Evolutionary conservation across 2,329 filamentous ascomycete genomes (phyloP).

Genomic region (Hypomyces perniciosus): DNA sequence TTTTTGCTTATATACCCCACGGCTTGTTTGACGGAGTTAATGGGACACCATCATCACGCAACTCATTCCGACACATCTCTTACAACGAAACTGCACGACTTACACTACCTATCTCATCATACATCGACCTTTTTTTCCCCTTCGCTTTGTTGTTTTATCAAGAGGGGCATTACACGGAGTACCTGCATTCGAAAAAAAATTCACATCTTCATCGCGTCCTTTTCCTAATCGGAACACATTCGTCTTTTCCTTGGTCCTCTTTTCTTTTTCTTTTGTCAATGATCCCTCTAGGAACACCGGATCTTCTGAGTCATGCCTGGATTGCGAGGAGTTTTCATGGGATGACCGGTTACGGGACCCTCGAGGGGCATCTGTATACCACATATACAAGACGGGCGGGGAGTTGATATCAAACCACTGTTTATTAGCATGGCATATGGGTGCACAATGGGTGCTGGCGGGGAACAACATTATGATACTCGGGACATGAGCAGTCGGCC

Average conservation of each 20-base stretch:
- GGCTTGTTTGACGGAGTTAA: constrained; percentile 1
- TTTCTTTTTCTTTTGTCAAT: constrained; percentile 11
- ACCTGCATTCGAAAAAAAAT: constrained; percentile 41
- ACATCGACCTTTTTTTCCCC: constrained; percentile 12
- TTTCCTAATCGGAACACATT: constrained; percentile 18
- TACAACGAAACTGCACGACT: constrained; percentile 16
- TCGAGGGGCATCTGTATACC: constrained; percentile 23
- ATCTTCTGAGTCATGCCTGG: not conserved
- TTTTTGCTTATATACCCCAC: constrained; percentile 1
- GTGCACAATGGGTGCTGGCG: constrained; percentile 23
- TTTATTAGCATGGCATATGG: constrained; percentile 31
- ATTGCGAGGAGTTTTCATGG: constrained; percentile 12
- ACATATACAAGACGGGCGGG: constrained; percentile 21
- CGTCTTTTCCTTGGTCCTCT: constrained; percentile 16
- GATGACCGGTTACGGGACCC: constrained; percentile 20
- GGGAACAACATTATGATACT: constrained; percentile 25
- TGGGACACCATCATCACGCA: constrained; percentile 20
- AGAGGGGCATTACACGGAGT: constrained; percentile 44
- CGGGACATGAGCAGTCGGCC: constrained; percentile 23
- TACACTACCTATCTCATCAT: constrained; percentile 14
- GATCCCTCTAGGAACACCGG: not conserved
- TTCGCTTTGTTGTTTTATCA: constrained; percentile 24
- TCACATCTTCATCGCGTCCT: constrained; percentile 20
- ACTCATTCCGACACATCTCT: constrained; percentile 25
- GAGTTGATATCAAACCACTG: constrained; percentile 26